Conservation (phyloP, 768 basidiomycete genomes). For the Boletellus ananas region DNA sequence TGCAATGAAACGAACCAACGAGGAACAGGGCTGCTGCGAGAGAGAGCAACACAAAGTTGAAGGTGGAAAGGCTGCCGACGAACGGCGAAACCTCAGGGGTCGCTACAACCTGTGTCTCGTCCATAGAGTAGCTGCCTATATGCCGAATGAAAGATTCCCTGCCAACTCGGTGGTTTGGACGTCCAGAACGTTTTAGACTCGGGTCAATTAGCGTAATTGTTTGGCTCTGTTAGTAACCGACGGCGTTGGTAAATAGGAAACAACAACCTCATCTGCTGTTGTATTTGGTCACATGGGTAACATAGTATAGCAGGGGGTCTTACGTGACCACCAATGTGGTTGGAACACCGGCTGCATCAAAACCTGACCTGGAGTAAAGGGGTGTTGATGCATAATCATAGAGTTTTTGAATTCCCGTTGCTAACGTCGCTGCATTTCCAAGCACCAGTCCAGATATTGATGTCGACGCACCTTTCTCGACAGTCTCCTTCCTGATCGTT, state of each 20-base stretch:
- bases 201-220: constrained; percentile 8
- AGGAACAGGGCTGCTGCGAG: constrained; percentile 42
- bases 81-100: constrained; percentile 37
- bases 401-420: too few relatives aligned
- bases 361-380: too few relatives aligned
- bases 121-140: constrained; percentile 12
- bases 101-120: constrained; percentile 5
- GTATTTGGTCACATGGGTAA: too few relatives aligned
- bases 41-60: constrained; percentile 40
- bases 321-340: too few relatives aligned
- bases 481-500: too few relatives aligned
- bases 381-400: too few relatives aligned
- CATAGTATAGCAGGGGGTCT: too few relatives aligned
- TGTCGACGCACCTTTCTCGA: too few relatives aligned
- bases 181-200: too few relatives aligned
- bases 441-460: too few relatives aligned
- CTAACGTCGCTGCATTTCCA: too few relatives aligned
- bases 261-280: not conserved
- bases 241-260: constrained; percentile 13
- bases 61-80: constrained; percentile 36
- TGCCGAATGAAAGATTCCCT: not conserved
- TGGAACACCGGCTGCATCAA: too few relatives aligned
- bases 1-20: constrained; percentile 35
- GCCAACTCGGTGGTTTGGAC: not conserved
- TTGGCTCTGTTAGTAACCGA: constrained; percentile 18